Evolutionary conservation across 768 basidiomycete species (phyloP), one percentile per base, ranked within the genome.

Genomic region (Cystofilobasidium bisporidii): DNA sequence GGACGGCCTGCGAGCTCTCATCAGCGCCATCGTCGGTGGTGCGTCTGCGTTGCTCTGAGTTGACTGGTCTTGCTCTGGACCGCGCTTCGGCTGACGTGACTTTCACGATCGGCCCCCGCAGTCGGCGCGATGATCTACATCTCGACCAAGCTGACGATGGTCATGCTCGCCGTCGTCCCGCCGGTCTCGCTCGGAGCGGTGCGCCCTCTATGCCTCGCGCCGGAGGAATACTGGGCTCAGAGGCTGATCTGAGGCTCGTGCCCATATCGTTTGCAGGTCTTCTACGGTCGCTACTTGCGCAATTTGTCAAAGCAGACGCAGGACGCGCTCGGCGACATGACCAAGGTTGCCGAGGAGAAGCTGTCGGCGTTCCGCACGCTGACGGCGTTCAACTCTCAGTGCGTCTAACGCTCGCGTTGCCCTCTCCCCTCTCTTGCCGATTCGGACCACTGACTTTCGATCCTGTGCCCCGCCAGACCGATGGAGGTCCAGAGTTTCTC

Each of bases 101-200:
- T n/a, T n/a, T n/a, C n/a, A n/a, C n/a, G n/a, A n/a, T n/a, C n/a
- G n/a, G n/a, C n/a, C 56, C 30, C 12, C 9, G 10, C 72, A 88
- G 91, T 97, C 70, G 90, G 88, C 56, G 89, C 91, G 48, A 99
- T 97, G 94, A 85, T 97, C 72, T 93, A 87, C 77, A 83, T 94
- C 64, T 93, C 78, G 3, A 74, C 75, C 0, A 87, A 86, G 48
- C 79, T 99, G 68, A 98, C 94, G 0, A 76, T 87, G 64, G 80
- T 97, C 71, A 98, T 99, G 94, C 82, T 99, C 61, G 84, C 86
- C 41, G 85, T 97, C 59, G 92, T 97, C 5, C 89, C 89, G 24
- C 89, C 89, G 0, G 84, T 91, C 6, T 89, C 89, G 28, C 80
- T 91, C 63, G 89, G 75, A 56, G 76, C 77, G 12, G 77, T 75